Evolutionary conservation across 1,284 basidiomycete genomes (phyloP).

Genomic region (Pseudozyma thailandica): DNA sequence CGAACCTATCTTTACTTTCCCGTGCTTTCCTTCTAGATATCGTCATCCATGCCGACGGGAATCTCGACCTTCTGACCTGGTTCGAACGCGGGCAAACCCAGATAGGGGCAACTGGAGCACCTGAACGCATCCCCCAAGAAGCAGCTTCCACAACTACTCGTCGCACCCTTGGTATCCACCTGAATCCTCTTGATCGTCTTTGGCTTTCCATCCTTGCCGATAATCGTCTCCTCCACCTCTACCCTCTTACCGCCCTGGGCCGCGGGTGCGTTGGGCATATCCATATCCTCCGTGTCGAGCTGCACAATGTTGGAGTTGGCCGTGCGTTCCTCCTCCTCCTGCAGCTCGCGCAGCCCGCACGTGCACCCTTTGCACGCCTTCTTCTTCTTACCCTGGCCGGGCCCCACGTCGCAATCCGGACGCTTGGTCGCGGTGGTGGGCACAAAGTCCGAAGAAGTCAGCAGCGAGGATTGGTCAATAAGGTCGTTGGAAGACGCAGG

Average conservation of each 20-base stretch:
- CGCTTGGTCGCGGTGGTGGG: slow-evolving; percentile 56
- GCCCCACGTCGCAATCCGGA: slow-evolving; percentile 64
- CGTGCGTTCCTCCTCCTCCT: slow-evolving; percentile 61
- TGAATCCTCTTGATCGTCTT: slow-evolving; percentile 65
- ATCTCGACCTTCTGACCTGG: slow-evolving; percentile 94
- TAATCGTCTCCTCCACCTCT: slow-evolving; percentile 59
- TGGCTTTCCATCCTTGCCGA: slow-evolving; percentile 61
- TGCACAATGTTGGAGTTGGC: slow-evolving; percentile 49
- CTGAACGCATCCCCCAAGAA: slow-evolving; percentile 98
- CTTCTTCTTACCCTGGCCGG: slow-evolving; percentile 54
- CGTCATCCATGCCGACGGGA: slow-evolving; percentile 65
- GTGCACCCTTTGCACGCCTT: slow-evolving; percentile 68
- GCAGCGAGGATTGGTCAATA: slow-evolving; percentile 59
- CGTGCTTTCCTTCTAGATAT: slow-evolving; percentile 43
- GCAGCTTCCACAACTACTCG: slow-evolving; percentile 96
- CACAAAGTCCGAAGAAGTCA: slow-evolving; percentile 51
- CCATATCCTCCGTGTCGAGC: slow-evolving; percentile 60
- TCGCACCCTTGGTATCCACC: slow-evolving; percentile 70
- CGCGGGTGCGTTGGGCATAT: slow-evolving; percentile 46
- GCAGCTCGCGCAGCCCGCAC: slow-evolving; percentile 64
- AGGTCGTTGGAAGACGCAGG: slow-evolving; percentile 44
- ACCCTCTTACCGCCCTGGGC: slow-evolving; percentile 34
- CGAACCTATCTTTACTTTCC: background rate
- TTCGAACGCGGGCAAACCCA: slow-evolving; percentile 95
- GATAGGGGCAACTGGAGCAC: slow-evolving; percentile 93